Evolutionary conservation across 2,329 filamentous ascomycete genomes (phyloP), one percentile per base, ranked within the genome.

Genomic region (Diaporthe batatas): DNA sequence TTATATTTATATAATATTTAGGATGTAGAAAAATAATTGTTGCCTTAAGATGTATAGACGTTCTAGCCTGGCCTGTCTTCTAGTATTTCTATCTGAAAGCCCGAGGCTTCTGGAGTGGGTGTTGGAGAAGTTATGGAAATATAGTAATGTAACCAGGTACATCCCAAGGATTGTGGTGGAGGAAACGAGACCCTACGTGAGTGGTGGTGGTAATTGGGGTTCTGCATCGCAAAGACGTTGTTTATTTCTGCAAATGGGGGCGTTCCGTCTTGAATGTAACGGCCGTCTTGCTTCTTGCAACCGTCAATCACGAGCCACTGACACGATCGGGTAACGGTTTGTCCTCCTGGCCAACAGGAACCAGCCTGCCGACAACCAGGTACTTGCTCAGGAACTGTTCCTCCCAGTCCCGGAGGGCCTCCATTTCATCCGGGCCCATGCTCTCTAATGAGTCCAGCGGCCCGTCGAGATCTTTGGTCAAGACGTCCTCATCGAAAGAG

Each of bases 351-450:
- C 78, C 83, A 32, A 82, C 84, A 1, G 88, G 83, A 32, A 98
- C 93, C 79, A 99, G 83, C 83, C 91, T 93, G 25, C 96, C 96
- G 18, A 99, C 94, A n/a, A 98, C 91, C 32, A 98, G 85, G 83
- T 99, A 99, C 88, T 99, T 98, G 83, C 96, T 93, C 74, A 88
- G 84, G 82, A 99, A 99, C 76, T 95, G 89, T 85, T 97, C 94
- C 86, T 98, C 95, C 96, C 96, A 99, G 2, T 94, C 94, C 78
- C 89, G 87, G 82, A 98, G 84, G 65, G 95, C 93, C 81, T 97
- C 95, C 83, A 93, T 84, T 86, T 97, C 92, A 73, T 96, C 94
- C 1, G 81, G 82, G 7, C 90, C 91, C 74, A 98, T 83, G 72
- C 92, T 94, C 68, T 90, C 87, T 55, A 98, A 86, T 69, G 87